Evolutionary conservation across 192 early-diverging fungal species (phyloP).

Genomic region (Podochytrium sp.): DNA sequence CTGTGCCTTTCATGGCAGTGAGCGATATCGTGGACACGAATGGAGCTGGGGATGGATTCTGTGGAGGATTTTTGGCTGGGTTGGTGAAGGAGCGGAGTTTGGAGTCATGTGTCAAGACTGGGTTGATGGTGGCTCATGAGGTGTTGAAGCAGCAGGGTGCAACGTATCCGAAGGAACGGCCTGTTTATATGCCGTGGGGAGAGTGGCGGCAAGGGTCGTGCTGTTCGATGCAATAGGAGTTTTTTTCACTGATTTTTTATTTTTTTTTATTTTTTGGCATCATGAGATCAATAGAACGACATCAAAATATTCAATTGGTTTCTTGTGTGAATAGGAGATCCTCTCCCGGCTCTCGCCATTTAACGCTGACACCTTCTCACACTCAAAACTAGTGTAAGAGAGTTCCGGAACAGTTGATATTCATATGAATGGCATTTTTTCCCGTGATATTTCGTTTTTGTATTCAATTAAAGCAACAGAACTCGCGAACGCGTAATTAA

Average conservation of each 20-base stretch:
- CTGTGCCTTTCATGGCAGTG: conserved; percentile 56
- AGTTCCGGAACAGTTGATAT: no score
- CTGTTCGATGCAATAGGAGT: neutral
- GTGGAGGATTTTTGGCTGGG: conserved; percentile 35
- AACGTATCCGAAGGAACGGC: conserved; percentile 7
- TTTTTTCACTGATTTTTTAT: neutral
- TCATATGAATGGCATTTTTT: no score
- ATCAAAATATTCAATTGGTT: no score
- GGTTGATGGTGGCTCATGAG: neutral
- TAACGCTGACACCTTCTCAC: no score
- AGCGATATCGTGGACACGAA: conserved; percentile 83
- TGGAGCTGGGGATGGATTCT: conserved; percentile 80
- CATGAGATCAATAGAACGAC: no score
- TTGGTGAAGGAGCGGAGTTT: neutral
- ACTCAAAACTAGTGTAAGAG: no score
- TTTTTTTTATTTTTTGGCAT: no score
- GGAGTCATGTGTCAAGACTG: neutral
- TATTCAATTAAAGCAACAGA: no score
- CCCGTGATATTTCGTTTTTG: no score
- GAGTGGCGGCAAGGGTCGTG: neutral
- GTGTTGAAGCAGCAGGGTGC: neutral
- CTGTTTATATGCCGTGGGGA: neutral
- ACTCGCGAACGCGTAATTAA: no score
- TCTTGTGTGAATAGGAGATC: no score
- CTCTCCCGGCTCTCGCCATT: no score